Conservation (phyloP, 2,329 filamentous ascomycete species). For the Myriosclerotinia curreyana region DNA sequence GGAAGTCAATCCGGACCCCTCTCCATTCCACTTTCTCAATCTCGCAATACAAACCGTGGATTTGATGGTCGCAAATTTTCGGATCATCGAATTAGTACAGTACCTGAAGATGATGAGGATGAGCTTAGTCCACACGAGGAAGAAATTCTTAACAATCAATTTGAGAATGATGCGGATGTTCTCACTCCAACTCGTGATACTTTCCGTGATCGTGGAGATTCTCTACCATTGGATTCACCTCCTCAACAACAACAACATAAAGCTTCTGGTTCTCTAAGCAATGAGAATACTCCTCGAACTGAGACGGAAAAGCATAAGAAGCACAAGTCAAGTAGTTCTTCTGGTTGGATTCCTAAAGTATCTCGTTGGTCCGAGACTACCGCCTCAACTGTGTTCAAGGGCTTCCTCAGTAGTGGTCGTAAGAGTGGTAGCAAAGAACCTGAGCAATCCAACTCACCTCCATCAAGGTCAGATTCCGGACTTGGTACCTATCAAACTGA, state of each 20-base stretch:
- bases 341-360: constrained; percentile 81
- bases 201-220: constrained; percentile 52
- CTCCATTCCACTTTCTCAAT: constrained; percentile 51
- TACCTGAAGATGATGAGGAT: constrained; percentile 79
- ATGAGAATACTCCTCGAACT: constrained; percentile 71
- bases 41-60: constrained; percentile 44
- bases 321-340: constrained; percentile 81
- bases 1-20: constrained; percentile 74
- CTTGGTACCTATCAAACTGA: constrained; percentile 51
- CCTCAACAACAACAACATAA: constrained; percentile 47
- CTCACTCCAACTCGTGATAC: constrained; percentile 59
- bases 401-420: constrained; percentile 65
- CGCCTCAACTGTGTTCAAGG: constrained; percentile 77
- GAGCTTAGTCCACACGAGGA: constrained; percentile 46
- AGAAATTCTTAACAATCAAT: constrained; percentile 51
- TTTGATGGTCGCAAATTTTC: constrained; percentile 53
- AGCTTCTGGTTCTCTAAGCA: constrained; percentile 52
- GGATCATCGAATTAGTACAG: constrained; percentile 84
- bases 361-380: constrained; percentile 98
- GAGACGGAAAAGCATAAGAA: constrained; percentile 71
- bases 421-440: constrained; percentile 52
- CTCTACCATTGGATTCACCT: constrained; percentile 56
- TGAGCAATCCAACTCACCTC: constrained; percentile 35
- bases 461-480: constrained; percentile 78
- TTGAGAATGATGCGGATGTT: constrained; percentile 57